Evolutionary conservation across 2,329 filamentous ascomycete species (phyloP).

Genomic region (Triangularia setosa): DNA sequence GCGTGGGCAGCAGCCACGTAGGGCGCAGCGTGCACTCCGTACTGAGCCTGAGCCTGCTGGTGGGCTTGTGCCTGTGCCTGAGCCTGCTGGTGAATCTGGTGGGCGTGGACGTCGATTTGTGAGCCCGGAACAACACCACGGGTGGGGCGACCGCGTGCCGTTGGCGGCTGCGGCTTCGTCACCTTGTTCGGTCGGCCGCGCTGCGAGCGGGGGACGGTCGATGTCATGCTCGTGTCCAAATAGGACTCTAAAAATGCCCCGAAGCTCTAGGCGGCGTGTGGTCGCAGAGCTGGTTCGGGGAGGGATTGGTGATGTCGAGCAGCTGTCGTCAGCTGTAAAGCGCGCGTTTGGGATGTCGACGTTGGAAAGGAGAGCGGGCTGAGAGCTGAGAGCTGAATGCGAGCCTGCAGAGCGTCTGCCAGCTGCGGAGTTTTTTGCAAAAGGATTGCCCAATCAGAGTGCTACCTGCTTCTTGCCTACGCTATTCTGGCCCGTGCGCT

Average conservation of each 20-base stretch:
- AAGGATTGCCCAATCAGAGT: conserved; percentile 16
- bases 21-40: conserved; percentile 5
- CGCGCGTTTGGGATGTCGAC: conserved; percentile 18
- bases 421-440: conserved; percentile 18
- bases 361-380: conserved; percentile 10
- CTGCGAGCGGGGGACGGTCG: conserved; percentile 27
- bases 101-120: conserved; percentile 1
- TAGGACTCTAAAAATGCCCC: conserved; percentile 6
- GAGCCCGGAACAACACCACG: conserved; percentile 14
- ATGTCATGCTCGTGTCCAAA: conserved; percentile 24
- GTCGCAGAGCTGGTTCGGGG: conserved; percentile 12
- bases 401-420: conserved; percentile 7
- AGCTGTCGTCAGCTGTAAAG: conserved; percentile 30
- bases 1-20: conserved; percentile 18
- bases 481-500: conserved; percentile 1
- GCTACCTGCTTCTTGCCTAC: neutral
- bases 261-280: conserved; percentile 8
- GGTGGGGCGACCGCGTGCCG: conserved; percentile 28
- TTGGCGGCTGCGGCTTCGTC: conserved; percentile 35
- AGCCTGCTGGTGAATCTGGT: conserved; percentile 19
- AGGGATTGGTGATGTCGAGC: conserved; percentile 20
- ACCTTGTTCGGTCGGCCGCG: conserved; percentile 42
- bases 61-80: conserved; percentile 17
- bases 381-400: conserved; percentile 7
- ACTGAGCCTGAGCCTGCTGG: conserved; percentile 17